Conservation (phyloP, 2,329 filamentous ascomycete species). For the Exophiala dermatitidis region DNA sequence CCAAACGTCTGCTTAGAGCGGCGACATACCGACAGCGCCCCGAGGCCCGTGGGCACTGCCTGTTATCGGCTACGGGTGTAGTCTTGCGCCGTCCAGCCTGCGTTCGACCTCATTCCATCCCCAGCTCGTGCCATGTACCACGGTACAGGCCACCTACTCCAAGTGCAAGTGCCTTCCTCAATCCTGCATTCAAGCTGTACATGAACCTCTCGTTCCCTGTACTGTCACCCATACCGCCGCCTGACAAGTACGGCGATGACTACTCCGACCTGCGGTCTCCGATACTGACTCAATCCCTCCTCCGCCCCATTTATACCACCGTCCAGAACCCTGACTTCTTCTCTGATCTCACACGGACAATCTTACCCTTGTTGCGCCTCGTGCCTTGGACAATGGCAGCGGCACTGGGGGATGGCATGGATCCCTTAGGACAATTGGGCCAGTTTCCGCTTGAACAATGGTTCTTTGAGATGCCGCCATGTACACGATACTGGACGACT, state of each 20-base stretch:
- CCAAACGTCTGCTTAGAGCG: no score
- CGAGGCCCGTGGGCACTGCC: no score
- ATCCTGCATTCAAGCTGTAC: neutral
- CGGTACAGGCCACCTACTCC: conserved; percentile 16
- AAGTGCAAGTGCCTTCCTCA: neutral
- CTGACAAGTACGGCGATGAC: conserved; percentile 17
- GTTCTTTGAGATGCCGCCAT: conserved; percentile 98
- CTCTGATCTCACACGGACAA: conserved; percentile 12
- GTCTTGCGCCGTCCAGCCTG: neutral
- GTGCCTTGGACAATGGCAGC: conserved; percentile 21
- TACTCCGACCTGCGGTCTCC: conserved; percentile 16
- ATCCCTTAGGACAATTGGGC: conserved; percentile 36
- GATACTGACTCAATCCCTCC: conserved; percentile 16
- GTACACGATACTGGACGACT: conserved; percentile 94
- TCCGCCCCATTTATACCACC: conserved; percentile 15
- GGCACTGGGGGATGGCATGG: conserved; percentile 19
- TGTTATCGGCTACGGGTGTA: neutral
- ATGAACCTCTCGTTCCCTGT: conserved; percentile 19
- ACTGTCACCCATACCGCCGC: conserved; percentile 10
- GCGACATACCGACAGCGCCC: no score
- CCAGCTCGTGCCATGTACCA: neutral
- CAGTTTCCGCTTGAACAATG: conserved; percentile 84
- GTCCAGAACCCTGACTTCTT: conserved; percentile 16
- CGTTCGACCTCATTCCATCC: conserved; percentile 13
- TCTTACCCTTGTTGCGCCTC: conserved; percentile 15